Base-by-base conservation (phyloP, 1,139 yeast species). In the Kodamaea fungicola region DNA sequence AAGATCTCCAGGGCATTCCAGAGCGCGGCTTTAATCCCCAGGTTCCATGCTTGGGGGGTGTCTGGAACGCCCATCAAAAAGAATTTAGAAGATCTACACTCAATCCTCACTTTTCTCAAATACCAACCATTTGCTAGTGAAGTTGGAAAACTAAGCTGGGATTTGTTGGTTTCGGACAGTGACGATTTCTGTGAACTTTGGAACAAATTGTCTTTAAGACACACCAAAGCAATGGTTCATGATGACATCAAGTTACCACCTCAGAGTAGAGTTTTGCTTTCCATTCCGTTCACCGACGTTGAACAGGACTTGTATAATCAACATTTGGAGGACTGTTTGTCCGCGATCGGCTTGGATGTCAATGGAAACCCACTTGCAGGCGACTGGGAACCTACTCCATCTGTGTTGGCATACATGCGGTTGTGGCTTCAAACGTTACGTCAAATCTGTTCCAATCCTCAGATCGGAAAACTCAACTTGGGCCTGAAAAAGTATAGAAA, bases 41-140 rank as follows among this genome's bases (percentile, higher is more conserved):
- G 96, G 37, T 76, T 78, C 37, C 97, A 92, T 61, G 80, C 96
- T 0, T 92, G 97, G 97, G 96, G 96, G 6, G 96, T 89, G 1
- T 85, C 96, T 0, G 98, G 98, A 6, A 92, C 98, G 0, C 95
- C 97, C 0, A 83, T 89, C 8, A 78, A 80, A 45, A 78, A 76
- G 45, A 69, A 76, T 32, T 61, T 86, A 41, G 63, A 66, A 33
- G 96, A 90, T 58, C 64, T 89, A 39, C 79, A 75, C 38, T 83
- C 95, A 0, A 70, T 88, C 6, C 56, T 89, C 28, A 71, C 77
- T 12, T 90, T 87, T 51, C 61, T 89, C 43, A 70, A 82, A 42
- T 59, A 78, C 22, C 69, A 69, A 34, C 97, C 97, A 0, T 84
- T 87, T 47, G 49, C 54, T 22, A 61, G 62, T 24, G 65, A 58